A percentile compares a stretch with the other conserved stretches of the same genome.
Evolutionary conservation across 371 early-diverging fungal genomes (phyloP).

Genomic region (Mucor irregularis): DNA sequence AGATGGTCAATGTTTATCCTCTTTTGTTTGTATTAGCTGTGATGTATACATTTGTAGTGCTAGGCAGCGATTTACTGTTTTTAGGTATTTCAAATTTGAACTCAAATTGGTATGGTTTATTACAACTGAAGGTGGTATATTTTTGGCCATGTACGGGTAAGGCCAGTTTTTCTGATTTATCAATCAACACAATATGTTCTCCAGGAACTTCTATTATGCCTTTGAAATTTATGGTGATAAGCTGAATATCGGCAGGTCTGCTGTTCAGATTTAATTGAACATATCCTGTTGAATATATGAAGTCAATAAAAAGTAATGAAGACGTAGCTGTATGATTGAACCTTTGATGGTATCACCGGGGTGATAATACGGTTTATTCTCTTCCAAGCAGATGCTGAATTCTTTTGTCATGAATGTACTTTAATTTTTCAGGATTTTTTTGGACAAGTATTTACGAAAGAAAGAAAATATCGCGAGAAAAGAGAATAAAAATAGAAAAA

Average conservation of each 20-base stretch:
- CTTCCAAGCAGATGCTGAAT: constrained; percentile 5
- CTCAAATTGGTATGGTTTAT: background rate
- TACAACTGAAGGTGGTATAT: constrained; percentile 5
- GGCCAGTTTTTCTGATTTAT: constrained; percentile 3
- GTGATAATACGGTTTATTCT: constrained; percentile 2
- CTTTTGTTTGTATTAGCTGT: background rate
- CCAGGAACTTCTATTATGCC: constrained; percentile 13
- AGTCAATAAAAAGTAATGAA: background rate
- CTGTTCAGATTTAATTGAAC: constrained; percentile 9
- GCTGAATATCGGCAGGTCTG: constrained; percentile 14
- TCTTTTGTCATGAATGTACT: constrained; percentile 19
- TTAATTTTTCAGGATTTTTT: too few relatives aligned
- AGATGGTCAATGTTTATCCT: background rate
- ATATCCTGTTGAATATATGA: constrained; percentile 5
- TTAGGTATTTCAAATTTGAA: constrained; percentile 16
- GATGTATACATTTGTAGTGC: constrained; percentile 9
- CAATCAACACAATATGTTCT: constrained; percentile 6
- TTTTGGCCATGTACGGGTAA: constrained; percentile 4
- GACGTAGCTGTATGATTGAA: background rate
- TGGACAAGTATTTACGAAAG: too few relatives aligned
- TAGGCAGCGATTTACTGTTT: constrained; percentile 13
- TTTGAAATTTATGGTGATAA: constrained; percentile 9
- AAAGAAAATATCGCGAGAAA: too few relatives aligned
- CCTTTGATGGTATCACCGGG: constrained; percentile 20
- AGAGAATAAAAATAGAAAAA: too few relatives aligned